Conservation (phyloP, 768 basidiomycete genomes). For the Pulveroboletus sp. region DNA sequence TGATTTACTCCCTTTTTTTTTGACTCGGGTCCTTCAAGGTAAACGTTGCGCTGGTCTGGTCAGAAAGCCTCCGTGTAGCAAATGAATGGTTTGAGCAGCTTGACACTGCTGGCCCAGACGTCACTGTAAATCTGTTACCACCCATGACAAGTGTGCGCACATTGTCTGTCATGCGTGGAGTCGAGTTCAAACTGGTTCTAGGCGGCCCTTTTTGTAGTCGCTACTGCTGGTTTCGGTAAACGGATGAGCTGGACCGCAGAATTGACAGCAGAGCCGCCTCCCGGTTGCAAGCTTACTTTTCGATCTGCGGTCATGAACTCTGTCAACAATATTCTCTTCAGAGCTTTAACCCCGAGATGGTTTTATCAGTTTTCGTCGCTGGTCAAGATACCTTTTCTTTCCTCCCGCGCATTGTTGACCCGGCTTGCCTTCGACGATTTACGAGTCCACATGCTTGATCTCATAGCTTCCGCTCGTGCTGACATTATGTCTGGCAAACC, state of each 20-base stretch:
- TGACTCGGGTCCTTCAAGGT: constrained; percentile 25
- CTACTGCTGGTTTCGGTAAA: constrained; percentile 40
- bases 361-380: constrained; percentile 21
- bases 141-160: constrained; percentile 13
- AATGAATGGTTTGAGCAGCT: constrained; percentile 42
- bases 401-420: constrained; percentile 27
- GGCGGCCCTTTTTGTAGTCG: constrained; percentile 37
- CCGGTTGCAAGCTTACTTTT: constrained; percentile 34
- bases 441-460: constrained; percentile 36
- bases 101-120: constrained; percentile 19
- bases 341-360: constrained; percentile 32
- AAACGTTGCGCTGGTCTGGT: constrained; percentile 47
- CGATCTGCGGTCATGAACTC: constrained; percentile 30
- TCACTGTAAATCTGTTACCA: constrained; percentile 15
- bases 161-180: background rate
- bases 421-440: constrained; percentile 35
- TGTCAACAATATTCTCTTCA: constrained; percentile 23
- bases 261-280: constrained; percentile 17
- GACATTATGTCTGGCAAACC: constrained; percentile 30
- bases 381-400: constrained; percentile 34
- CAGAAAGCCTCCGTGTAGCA: constrained; percentile 36
- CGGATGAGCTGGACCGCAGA: constrained; percentile 33
- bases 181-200: constrained; percentile 5
- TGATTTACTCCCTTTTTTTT: background rate
- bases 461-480: constrained; percentile 36